phyloP scores from a whole-genome alignment of 1,284 basidiomycete species.

The Ustilago xerochloae region DNA sequence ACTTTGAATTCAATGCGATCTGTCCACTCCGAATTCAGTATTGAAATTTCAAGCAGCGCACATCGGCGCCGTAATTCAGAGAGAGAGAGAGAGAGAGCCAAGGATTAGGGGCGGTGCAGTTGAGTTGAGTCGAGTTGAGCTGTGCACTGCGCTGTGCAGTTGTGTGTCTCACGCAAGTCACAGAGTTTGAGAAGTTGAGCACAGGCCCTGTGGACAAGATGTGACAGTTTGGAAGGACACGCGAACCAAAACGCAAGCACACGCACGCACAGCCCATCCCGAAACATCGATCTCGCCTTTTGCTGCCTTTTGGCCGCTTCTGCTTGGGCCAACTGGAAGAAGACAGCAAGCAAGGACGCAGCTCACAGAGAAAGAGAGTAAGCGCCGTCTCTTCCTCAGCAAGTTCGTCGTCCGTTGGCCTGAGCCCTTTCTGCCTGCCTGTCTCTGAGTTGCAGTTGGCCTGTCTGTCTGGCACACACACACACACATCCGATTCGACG shows the following conservation, averaged over 20 bases:
- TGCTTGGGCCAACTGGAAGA: conserved; percentile 3
- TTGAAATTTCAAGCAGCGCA: conserved; percentile 4
- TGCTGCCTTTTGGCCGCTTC: neutral
- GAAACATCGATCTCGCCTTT: conserved; percentile 4
- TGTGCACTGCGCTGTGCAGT: neutral
- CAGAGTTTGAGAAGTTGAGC: too few relatives aligned
- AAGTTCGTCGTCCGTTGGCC: neutral
- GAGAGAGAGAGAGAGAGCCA: neutral
- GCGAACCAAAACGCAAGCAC: neutral
- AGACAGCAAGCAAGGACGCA: neutral
- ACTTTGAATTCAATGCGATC: neutral
- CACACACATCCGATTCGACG: conserved; percentile 1
- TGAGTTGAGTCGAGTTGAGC: neutral
- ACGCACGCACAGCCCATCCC: conserved; percentile 24
- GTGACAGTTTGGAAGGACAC: neutral
- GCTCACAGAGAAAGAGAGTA: neutral
- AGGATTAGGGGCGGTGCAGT: conserved; percentile 6
- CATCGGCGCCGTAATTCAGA: neutral
- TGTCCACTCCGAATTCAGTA: neutral
- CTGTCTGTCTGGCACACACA: neutral
- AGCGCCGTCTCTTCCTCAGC: neutral
- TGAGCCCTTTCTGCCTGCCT: conserved; percentile 1
- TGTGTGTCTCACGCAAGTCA: too few relatives aligned
- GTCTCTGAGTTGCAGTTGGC: neutral
- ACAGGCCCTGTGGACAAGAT: neutral